These are phyloP conservation scores for Setaria italica DNA, from an alignment of 202 grass and related monocot genomes.

Conservation along the genomic window DNA sequence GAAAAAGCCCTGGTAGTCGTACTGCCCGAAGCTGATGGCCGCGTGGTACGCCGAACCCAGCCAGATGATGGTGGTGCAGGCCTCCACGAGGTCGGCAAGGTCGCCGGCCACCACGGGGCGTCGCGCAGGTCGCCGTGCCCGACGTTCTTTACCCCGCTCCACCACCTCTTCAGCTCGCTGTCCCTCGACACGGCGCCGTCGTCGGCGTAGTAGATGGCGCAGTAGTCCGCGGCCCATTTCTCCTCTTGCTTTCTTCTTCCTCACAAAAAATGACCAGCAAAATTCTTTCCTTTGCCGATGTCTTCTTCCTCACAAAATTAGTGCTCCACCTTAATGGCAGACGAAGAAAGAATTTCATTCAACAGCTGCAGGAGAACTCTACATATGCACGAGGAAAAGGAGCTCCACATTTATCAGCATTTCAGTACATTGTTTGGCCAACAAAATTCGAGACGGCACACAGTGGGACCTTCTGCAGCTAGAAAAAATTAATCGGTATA, in stretches of 20 bases:
- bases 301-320: too few species aligned
- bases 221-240: constrained; percentile 58
- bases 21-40: constrained; percentile 61
- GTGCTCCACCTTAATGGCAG: too few species aligned
- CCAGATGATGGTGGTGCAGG: constrained; percentile 65
- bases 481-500: too few species aligned
- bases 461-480: too few species aligned
- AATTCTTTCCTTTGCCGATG: too few species aligned
- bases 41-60: constrained; percentile 56
- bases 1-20: constrained; percentile 51
- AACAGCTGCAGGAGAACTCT: too few species aligned
- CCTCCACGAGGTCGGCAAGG: constrained; percentile 40
- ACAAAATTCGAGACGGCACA: too few species aligned
- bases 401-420: too few species aligned
- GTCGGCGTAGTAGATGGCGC: constrained; percentile 57
- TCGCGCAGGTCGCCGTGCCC: constrained; percentile 58
- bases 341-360: too few species aligned
- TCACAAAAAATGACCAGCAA: too few species aligned
- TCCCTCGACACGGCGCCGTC: constrained; percentile 35
- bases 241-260: not conserved
- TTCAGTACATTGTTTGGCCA: too few species aligned
- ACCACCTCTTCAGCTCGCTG: constrained; percentile 61
- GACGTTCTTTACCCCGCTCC: constrained; percentile 51
- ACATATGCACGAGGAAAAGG: too few species aligned
- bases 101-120: constrained; percentile 51